A percentile compares a stretch with the other conserved stretches of the same genome.
Conservation (phyloP, 2,329 filamentous ascomycete species). For the Aspergillus fructus region DNA sequence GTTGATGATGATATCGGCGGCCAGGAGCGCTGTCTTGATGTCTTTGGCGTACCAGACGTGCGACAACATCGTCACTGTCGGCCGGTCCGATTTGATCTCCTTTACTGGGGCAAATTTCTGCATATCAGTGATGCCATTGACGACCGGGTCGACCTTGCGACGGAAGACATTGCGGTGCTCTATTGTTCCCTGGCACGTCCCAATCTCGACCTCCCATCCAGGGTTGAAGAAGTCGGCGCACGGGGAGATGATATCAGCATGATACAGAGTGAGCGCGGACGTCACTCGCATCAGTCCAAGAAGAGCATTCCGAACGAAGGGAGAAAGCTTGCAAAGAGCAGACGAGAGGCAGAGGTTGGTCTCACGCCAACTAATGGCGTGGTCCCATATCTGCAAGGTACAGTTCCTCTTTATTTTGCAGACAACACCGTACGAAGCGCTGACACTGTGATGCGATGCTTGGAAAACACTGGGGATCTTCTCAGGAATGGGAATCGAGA, state of each 20-base stretch:
- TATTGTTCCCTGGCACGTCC: slow-evolving; percentile 57
- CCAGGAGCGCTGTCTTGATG: slow-evolving; percentile 63
- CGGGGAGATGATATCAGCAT: slow-evolving; percentile 61
- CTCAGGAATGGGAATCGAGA: slow-evolving; percentile 57
- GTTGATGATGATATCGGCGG: slow-evolving; percentile 65
- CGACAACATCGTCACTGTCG: slow-evolving; percentile 66
- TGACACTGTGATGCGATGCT: slow-evolving; percentile 62
- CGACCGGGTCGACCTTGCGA: slow-evolving; percentile 63
- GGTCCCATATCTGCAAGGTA: slow-evolving; percentile 64
- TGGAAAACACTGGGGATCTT: slow-evolving; percentile 61
- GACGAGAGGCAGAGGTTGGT: slow-evolving; percentile 52
- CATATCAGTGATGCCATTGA: slow-evolving; percentile 66
- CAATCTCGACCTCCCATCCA: slow-evolving; percentile 63
- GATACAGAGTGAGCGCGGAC: slow-evolving; percentile 49
- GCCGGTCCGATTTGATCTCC: slow-evolving; percentile 57
- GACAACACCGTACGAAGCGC: slow-evolving; percentile 61
- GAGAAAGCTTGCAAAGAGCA: slow-evolving; percentile 49
- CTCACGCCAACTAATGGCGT: slow-evolving; percentile 62
- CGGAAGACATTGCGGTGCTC: slow-evolving; percentile 58
- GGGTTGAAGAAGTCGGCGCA: slow-evolving; percentile 64
- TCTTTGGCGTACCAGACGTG: slow-evolving; percentile 58
- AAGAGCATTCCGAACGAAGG: slow-evolving; percentile 51
- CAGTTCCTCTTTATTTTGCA: slow-evolving; percentile 62
- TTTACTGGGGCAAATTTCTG: slow-evolving; percentile 61
- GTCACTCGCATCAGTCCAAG: slow-evolving; percentile 50